A percentile compares a stretch with the other conserved stretches of the same genome.
Evolutionary conservation across 176 grass and related monocot species (phyloP).

Genomic region (Zizania latifolia): DNA sequence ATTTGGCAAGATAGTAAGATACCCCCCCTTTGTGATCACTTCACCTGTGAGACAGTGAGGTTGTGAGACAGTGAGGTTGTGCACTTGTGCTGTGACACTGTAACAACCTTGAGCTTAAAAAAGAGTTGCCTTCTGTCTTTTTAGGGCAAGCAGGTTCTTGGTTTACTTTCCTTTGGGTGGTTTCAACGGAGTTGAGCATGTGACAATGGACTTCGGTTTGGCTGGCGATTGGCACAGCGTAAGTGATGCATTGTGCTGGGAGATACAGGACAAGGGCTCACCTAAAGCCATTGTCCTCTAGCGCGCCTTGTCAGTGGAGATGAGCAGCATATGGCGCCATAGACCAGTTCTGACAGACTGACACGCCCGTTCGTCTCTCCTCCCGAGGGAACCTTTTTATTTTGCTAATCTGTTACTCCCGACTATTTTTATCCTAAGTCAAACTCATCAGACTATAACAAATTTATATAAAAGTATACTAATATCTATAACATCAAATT

Average conservation of each 20-base stretch:
- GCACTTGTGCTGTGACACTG: no score
- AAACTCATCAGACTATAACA: no score
- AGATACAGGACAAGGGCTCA: conserved; percentile 13
- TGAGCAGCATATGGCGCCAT: neutral
- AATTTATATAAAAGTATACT: no score
- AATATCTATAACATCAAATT: no score
- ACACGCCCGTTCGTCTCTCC: neutral
- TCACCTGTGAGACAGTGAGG: neutral
- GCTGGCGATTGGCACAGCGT: conserved; percentile 1
- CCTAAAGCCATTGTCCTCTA: conserved; percentile 26
- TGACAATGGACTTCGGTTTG: conserved; percentile 14
- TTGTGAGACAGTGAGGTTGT: neutral
- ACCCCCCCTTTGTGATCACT: neutral
- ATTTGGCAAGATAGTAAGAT: conserved; percentile 19
- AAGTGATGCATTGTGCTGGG: neutral
- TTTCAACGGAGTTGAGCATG: conserved; percentile 12
- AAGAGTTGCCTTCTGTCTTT: conserved; percentile 19
- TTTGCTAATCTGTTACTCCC: neutral
- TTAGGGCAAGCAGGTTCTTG: conserved; percentile 26
- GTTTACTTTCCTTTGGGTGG: neutral
- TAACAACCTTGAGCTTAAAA: neutral
- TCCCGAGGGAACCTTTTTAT: neutral
- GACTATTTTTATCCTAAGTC: no score
- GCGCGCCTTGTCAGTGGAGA: conserved; percentile 8
- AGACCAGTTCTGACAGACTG: conserved; percentile 22